phyloP scores from a whole-genome alignment of 2,329 filamentous ascomycete genomes.

The Onygenales sp. region DNA sequence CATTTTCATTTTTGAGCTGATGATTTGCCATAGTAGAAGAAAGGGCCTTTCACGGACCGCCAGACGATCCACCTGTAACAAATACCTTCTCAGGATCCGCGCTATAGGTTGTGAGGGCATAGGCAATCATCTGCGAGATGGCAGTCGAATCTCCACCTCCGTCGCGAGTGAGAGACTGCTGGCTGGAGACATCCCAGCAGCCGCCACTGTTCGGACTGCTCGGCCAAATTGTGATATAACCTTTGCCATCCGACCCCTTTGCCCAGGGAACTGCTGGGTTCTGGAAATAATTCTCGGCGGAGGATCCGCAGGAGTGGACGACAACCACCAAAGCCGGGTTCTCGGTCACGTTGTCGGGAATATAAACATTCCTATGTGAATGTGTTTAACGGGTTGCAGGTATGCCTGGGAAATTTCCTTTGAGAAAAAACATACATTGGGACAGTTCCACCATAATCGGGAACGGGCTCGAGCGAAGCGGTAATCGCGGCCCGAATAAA shows the following conservation, averaged over 20 bases:
- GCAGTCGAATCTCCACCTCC: constrained; percentile 31
- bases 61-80: constrained; percentile 23
- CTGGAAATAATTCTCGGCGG: constrained; percentile 28
- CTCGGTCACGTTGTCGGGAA: constrained; percentile 31
- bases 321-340: constrained; percentile 44
- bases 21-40: not conserved
- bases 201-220: constrained; percentile 40
- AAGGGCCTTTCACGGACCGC: constrained; percentile 7
- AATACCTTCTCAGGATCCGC: constrained; percentile 24
- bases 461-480: constrained; percentile 19
- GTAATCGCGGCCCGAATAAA: not conserved
- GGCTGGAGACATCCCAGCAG: constrained; percentile 52
- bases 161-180: constrained; percentile 20
- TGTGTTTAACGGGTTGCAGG: not conserved
- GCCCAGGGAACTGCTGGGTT: not conserved
- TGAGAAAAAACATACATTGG: constrained; percentile 29
- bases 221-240: constrained; percentile 47
- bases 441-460: constrained; percentile 35
- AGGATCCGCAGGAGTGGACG: constrained; percentile 42
- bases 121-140: constrained; percentile 31
- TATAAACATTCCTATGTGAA: constrained; percentile 39
- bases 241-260: not conserved
- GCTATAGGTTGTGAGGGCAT: constrained; percentile 23
- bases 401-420: not conserved
- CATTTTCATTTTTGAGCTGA: not conserved